Evolutionary conservation across 345 rosid genomes (phyloP).

Genomic region (Combretum micranthum): DNA sequence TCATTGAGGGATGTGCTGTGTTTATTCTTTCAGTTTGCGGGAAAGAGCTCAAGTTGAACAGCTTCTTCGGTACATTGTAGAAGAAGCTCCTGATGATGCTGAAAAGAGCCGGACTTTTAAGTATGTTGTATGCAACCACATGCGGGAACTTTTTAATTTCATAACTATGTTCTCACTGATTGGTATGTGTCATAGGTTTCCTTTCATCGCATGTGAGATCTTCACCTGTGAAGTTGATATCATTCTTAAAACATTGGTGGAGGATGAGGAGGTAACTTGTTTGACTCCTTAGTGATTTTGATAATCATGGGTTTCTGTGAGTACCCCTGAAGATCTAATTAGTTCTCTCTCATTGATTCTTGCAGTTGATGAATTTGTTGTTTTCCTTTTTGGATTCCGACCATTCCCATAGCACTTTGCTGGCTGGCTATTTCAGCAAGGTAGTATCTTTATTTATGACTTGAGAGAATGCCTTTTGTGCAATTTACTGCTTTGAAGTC

Average conservation of each 20-base stretch:
- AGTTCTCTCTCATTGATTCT: not conserved
- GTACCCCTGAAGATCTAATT: not conserved
- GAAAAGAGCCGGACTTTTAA: constrained; percentile 68
- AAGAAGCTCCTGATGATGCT: constrained; percentile 64
- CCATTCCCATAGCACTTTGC: constrained; percentile 48
- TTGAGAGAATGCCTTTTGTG: too few relatives aligned
- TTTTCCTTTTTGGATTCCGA: constrained; percentile 76
- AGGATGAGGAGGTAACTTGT: constrained; percentile 84
- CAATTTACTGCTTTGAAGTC: not conserved
- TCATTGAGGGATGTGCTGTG: not conserved
- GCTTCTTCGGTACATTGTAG: constrained; percentile 68
- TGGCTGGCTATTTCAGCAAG: constrained; percentile 97
- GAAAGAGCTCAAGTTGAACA: constrained; percentile 77
- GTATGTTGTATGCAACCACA: constrained; percentile 28
- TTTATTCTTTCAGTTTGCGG: constrained; percentile 54
- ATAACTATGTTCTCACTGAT: not conserved
- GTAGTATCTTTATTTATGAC: constrained; percentile 30
- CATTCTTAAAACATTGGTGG: constrained; percentile 83
- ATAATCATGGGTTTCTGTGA: not conserved
- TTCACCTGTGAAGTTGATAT: constrained; percentile 93
- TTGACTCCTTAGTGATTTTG: not conserved
- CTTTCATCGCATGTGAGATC: constrained; percentile 87
- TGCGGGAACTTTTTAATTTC: constrained; percentile 1
- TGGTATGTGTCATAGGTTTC: constrained; percentile 57
- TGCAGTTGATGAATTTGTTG: constrained; percentile 81